Conservation (phyloP, 108 stramenopile species). For the Phaeodactylum tricornutum region DNA sequence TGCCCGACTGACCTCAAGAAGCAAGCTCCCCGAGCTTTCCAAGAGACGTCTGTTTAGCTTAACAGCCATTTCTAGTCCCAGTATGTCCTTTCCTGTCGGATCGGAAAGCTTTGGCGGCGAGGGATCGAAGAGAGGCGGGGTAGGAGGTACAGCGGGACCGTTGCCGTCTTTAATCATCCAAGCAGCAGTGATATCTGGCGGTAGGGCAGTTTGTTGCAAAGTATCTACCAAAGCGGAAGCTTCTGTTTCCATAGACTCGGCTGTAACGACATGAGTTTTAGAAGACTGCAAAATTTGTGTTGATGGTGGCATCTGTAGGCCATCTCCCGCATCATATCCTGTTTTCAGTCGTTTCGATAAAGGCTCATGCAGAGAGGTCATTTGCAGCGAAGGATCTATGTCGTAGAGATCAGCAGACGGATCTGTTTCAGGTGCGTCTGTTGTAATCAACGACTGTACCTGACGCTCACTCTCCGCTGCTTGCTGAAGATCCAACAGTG, state of each 20-base stretch:
- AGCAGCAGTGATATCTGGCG: slow-evolving; percentile 67
- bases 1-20: slow-evolving; percentile 57
- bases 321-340: background rate
- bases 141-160: slow-evolving; percentile 49
- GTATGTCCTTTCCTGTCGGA: slow-evolving; percentile 72
- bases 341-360: slow-evolving; percentile 43
- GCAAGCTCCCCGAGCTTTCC: slow-evolving; percentile 32
- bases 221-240: slow-evolving; percentile 29
- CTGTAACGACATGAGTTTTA: slow-evolving; percentile 41
- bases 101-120: slow-evolving; percentile 74
- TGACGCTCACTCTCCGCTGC: slow-evolving; percentile 53
- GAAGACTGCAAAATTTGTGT: background rate
- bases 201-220: slow-evolving; percentile 29
- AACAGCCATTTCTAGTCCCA: slow-evolving; percentile 61
- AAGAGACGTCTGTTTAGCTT: slow-evolving; percentile 38
- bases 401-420: background rate
- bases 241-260: slow-evolving; percentile 46
- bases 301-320: background rate
- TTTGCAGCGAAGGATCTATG: background rate
- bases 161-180: slow-evolving; percentile 78
- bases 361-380: too few relatives aligned
- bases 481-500: slow-evolving; percentile 43
- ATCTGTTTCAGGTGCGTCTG: background rate
- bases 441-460: background rate
- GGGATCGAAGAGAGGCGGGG: slow-evolving; percentile 54